These are phyloP conservation scores for Serendipita sp. DNA, from an alignment of 1,284 basidiomycete species.

Conservation along the genomic window DNA sequence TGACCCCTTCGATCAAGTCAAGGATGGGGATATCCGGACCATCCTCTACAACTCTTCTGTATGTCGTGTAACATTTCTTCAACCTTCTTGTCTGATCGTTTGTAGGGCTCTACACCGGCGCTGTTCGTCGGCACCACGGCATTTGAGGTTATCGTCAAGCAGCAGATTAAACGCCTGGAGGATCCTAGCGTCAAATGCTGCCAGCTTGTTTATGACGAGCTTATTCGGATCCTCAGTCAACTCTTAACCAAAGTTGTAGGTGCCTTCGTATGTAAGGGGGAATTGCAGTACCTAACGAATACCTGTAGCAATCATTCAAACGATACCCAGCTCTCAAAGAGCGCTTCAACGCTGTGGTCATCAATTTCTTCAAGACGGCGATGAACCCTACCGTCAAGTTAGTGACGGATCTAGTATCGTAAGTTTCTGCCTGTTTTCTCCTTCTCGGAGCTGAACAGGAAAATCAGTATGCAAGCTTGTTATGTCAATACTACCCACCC, in stretches of 20 bases:
- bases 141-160: constrained; percentile 96
- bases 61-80: constrained; percentile 20
- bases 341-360: constrained; percentile 86
- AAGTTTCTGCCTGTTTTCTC: constrained; percentile 20
- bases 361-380: constrained; percentile 88
- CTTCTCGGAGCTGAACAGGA: constrained; percentile 9
- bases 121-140: constrained; percentile 93
- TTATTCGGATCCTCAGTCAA: constrained; percentile 89
- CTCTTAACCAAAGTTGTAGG: constrained; percentile 77
- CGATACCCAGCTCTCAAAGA: constrained; percentile 89
- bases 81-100: constrained; percentile 8
- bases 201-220: constrained; percentile 88
- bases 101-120: constrained; percentile 83
- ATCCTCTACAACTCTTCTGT: constrained; percentile 95
- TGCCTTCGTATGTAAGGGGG: constrained; percentile 14
- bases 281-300: neutral
- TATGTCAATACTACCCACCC: constrained; percentile 99
- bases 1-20: constrained; percentile 96
- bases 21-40: constrained; percentile 93
- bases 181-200: constrained; percentile 90
- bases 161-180: constrained; percentile 93
- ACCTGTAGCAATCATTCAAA: constrained; percentile 73
- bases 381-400: constrained; percentile 94
- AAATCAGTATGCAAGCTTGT: constrained; percentile 78
- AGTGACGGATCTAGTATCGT: constrained; percentile 83